Conservation (phyloP, 225 moss, liverwort and hornwort genomes). For the Physcomitrium patens region DNA sequence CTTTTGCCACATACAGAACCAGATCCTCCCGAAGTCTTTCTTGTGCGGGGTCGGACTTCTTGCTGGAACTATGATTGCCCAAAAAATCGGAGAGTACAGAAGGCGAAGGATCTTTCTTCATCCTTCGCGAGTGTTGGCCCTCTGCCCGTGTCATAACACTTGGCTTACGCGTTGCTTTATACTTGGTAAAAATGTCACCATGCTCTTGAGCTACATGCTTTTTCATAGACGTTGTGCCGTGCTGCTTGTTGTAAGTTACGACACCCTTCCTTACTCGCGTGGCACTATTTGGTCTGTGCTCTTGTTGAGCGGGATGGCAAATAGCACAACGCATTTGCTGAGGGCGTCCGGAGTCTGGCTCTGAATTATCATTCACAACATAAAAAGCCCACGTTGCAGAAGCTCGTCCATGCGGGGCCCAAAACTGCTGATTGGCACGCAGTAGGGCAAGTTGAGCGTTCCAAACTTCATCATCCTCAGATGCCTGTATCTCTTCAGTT, state of each 20-base stretch:
- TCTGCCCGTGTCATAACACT: slow-evolving; percentile 35
- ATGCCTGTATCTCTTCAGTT: slow-evolving; percentile 36
- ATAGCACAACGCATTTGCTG: slow-evolving; percentile 66
- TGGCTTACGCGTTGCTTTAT: slow-evolving; percentile 52
- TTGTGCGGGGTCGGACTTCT: slow-evolving; percentile 56
- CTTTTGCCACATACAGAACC: slow-evolving; percentile 55
- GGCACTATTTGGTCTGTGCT: slow-evolving; percentile 59
- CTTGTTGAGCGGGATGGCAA: slow-evolving; percentile 59
- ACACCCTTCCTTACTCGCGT: slow-evolving; percentile 59
- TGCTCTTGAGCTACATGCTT: slow-evolving; percentile 59
- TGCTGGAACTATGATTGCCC: slow-evolving; percentile 25
- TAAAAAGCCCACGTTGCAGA: slow-evolving; percentile 67
- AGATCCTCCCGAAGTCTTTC: slow-evolving; percentile 52
- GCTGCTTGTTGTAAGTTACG: slow-evolving; percentile 66
- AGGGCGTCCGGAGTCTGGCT: slow-evolving; percentile 51
- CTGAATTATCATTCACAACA: slow-evolving; percentile 53
- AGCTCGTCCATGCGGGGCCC: slow-evolving; percentile 56
- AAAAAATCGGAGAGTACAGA: slow-evolving; percentile 41
- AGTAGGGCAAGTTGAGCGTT: slow-evolving; percentile 49
- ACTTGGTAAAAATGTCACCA: slow-evolving; percentile 53
- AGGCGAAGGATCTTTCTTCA: slow-evolving; percentile 48
- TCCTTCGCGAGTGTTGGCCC: slow-evolving; percentile 43
- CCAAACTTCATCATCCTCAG: slow-evolving; percentile 50
- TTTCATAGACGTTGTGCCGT: slow-evolving; percentile 62
- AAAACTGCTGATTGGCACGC: slow-evolving; percentile 50